phyloP scores from a whole-genome alignment of 1,139 yeast species.

The Wickerhamomyces sp. region DNA sequence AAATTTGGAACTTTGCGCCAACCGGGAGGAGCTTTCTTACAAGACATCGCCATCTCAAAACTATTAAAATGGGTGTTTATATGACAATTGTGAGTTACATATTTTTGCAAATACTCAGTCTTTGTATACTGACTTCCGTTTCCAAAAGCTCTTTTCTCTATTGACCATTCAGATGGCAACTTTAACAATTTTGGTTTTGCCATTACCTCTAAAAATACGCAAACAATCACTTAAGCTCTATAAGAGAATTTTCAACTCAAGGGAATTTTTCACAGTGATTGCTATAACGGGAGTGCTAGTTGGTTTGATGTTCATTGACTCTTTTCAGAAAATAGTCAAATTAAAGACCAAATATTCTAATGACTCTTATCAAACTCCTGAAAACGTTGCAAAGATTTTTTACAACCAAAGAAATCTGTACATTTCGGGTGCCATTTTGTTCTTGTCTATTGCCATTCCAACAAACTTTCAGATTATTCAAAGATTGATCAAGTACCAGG shows the following conservation, averaged over 20 bases:
- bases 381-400: conserved; percentile 39
- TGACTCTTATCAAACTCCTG: conserved; percentile 21
- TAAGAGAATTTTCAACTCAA: conserved; percentile 29
- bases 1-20: too few species aligned
- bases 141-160: conserved; percentile 26
- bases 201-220: conserved; percentile 56
- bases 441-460: conserved; percentile 52
- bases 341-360: conserved; percentile 16
- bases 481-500: conserved; percentile 55
- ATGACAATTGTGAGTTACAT: conserved; percentile 21
- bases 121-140: not conserved
- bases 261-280: conserved; percentile 45
- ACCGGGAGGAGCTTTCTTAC: too few species aligned
- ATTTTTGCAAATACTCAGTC: not conserved
- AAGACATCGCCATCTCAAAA: not conserved
- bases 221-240: conserved; percentile 38
- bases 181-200: conserved; percentile 50
- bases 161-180: conserved; percentile 50
- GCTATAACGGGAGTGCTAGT: conserved; percentile 42
- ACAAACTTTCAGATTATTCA: conserved; percentile 52
- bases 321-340: conserved; percentile 25
- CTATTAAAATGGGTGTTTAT: conserved; percentile 29
- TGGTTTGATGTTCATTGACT: conserved; percentile 53
- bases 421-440: conserved; percentile 65
- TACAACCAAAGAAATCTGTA: conserved; percentile 69